These are phyloP conservation scores for Penicillium subrubescens DNA, from an alignment of 495 filamentous ascomycete species.

Conservation along the genomic window DNA sequence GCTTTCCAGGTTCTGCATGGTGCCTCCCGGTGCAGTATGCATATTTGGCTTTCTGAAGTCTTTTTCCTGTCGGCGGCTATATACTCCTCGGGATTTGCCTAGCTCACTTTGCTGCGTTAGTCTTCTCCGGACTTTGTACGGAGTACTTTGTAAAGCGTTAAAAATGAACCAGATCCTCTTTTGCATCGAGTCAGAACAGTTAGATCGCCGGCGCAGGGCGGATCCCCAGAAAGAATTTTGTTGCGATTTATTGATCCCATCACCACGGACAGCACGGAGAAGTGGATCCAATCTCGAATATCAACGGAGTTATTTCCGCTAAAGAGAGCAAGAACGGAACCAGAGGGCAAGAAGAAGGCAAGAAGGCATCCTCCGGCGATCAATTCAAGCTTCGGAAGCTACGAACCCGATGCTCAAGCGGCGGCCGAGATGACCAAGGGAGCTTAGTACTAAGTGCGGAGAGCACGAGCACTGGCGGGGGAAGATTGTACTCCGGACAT, in stretches of 20 bases:
- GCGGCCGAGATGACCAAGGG: neutral
- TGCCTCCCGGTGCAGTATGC: neutral
- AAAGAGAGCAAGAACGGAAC: neutral
- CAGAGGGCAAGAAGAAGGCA: neutral
- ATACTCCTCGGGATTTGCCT: neutral
- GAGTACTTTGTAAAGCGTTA: neutral
- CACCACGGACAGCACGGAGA: neutral
- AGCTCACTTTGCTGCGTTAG: neutral
- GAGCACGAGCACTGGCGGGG: neutral
- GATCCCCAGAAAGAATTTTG: neutral
- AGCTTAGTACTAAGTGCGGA: neutral
- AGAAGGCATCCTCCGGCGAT: neutral
- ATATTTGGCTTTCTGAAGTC: neutral
- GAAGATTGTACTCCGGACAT: neutral
- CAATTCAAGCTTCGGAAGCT: slow-evolving; percentile 12
- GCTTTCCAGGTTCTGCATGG: neutral
- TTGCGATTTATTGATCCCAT: neutral
- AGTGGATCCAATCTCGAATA: neutral
- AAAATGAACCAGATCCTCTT: neutral
- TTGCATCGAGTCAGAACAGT: neutral
- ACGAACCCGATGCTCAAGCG: neutral
- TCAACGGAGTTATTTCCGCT: neutral
- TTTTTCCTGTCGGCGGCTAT: neutral
- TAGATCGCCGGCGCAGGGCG: neutral
- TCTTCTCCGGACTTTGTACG: neutral